A percentile compares a stretch with the other conserved stretches of the same genome.
phyloP scores from a whole-genome alignment of 129 eudicot genomes.

The Flaveria bidentis region DNA sequence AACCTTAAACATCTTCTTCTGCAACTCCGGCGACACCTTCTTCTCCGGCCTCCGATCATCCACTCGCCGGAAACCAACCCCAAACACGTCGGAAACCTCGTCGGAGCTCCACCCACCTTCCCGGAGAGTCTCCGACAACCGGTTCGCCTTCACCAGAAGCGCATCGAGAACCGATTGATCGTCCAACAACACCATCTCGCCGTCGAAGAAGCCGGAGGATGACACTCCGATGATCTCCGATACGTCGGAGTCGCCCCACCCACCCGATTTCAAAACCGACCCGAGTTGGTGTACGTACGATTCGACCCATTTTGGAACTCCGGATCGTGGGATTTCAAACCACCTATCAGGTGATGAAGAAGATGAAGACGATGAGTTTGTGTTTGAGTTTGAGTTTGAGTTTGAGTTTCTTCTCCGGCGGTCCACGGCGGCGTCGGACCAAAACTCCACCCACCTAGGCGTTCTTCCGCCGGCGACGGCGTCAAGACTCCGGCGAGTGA shows the following conservation, averaged over 20 bases:
- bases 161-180: conserved; percentile 82
- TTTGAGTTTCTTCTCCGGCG: conserved; percentile 49
- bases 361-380: conserved; percentile 51
- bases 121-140: conserved; percentile 70
- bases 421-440: conserved; percentile 89
- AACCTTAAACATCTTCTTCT: conserved; percentile 62
- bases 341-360: conserved; percentile 70
- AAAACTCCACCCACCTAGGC: conserved; percentile 91
- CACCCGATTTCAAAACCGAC: conserved; percentile 67
- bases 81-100: conserved; percentile 85
- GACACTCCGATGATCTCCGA: conserved; percentile 63
- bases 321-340: conserved; percentile 50
- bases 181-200: conserved; percentile 80
- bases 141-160: conserved; percentile 72
- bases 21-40: conserved; percentile 76
- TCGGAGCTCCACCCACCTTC: conserved; percentile 98
- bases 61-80: conserved; percentile 68
- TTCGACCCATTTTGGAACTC: conserved; percentile 72
- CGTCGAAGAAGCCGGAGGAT: conserved; percentile 67
- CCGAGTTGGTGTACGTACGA: conserved; percentile 62
- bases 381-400: conserved; percentile 36
- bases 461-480: conserved; percentile 47
- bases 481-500: conserved; percentile 59
- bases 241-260: conserved; percentile 84
- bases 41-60: conserved; percentile 56